Percentiles rank a stretch among this genome's conserved stretches.
Conservation (phyloP, 208 protist genomes). For the Trypanosoma scelopori region DNA sequence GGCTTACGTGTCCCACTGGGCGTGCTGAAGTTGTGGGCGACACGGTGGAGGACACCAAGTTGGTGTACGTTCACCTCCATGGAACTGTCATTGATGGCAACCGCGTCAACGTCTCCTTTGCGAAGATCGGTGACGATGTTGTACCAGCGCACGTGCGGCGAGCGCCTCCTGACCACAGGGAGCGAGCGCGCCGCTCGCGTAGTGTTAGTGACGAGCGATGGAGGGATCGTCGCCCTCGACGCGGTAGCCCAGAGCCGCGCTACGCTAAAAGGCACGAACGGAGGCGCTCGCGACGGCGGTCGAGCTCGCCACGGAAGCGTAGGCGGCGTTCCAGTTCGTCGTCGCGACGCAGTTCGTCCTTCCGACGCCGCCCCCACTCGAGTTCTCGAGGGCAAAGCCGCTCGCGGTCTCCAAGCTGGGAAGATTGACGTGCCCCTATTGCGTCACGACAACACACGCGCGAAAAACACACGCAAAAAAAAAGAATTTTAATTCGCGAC, state of each 20-base stretch:
- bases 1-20: constrained; percentile 41
- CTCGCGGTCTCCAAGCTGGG: constrained; percentile 23
- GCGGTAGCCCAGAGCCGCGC: neutral
- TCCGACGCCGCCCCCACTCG: constrained; percentile 6
- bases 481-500: neutral
- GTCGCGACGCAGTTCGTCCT: constrained; percentile 7
- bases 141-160: neutral
- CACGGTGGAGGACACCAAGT: constrained; percentile 39
- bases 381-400: constrained; percentile 8
- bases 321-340: constrained; percentile 12
- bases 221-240: neutral
- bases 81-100: constrained; percentile 44
- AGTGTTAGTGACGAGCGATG: constrained; percentile 4
- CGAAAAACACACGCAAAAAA: neutral
- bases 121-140: constrained; percentile 16
- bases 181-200: constrained; percentile 2
- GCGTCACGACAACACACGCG: neutral
- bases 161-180: neutral
- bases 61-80: constrained; percentile 39
- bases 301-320: constrained; percentile 5
- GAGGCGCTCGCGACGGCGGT: neutral
- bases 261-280: neutral
- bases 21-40: constrained; percentile 39
- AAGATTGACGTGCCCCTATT: neutral
- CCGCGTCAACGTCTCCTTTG: constrained; percentile 41